A percentile compares a stretch with the other conserved stretches of the same genome.
Evolutionary conservation across 306 rosid species (phyloP).

Genomic region (Ammopiptanthus mongolicus): DNA sequence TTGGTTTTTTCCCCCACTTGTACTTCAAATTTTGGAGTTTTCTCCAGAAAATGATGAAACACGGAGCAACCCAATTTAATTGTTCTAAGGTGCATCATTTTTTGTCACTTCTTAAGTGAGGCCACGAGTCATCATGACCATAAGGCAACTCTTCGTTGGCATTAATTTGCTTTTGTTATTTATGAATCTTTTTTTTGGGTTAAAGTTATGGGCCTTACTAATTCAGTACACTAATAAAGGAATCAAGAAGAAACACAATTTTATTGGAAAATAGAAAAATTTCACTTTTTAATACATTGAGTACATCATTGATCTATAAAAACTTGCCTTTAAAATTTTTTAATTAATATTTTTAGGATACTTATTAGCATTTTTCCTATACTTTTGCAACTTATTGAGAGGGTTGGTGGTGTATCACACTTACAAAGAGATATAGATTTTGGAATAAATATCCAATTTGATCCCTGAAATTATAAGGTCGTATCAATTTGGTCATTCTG

Average conservation of each 20-base stretch:
- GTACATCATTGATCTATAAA: no score
- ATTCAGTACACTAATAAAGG: no score
- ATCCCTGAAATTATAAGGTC: no score
- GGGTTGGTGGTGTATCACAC: slow-evolving; percentile 39
- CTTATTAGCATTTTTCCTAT: not conserved
- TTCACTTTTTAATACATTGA: no score
- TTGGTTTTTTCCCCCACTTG: not conserved
- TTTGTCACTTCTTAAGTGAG: slow-evolving; percentile 13
- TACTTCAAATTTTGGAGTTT: not conserved
- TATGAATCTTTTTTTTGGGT: slow-evolving; percentile 13
- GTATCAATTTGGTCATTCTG: no score
- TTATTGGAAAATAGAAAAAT: no score
- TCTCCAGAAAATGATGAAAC: slow-evolving; percentile 15
- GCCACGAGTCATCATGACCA: not conserved
- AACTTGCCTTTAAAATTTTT: no score
- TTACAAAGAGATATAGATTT: slow-evolving; percentile 55
- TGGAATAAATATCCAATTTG: no score
- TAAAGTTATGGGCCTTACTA: no score
- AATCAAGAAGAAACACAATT: no score
- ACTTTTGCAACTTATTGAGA: slow-evolving; percentile 11
- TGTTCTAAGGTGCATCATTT: slow-evolving; percentile 17
- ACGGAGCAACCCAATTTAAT: slow-evolving; percentile 21
- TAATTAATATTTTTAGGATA: no score
- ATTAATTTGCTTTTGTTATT: slow-evolving; percentile 16
- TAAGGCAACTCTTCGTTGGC: slow-evolving; percentile 18